These are phyloP conservation scores for Schizophyllum commune DNA, from an alignment of 1,284 basidiomycete genomes.

Conservation along the genomic window DNA sequence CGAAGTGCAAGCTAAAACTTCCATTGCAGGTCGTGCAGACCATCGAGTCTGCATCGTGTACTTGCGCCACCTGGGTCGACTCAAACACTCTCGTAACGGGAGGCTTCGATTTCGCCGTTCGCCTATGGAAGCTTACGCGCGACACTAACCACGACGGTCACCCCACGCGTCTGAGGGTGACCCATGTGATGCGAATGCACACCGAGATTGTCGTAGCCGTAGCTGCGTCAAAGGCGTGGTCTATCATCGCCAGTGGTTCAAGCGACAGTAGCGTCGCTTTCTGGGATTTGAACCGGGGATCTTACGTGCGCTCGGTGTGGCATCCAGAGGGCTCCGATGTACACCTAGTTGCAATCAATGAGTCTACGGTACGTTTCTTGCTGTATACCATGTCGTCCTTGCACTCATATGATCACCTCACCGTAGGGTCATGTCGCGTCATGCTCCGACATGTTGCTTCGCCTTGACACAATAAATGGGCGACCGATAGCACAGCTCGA, in stretches of 20 bases:
- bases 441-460: conserved; percentile 60
- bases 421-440: conserved; percentile 76
- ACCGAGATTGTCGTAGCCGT: conserved; percentile 62
- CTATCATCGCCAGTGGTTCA: conserved; percentile 77
- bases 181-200: conserved; percentile 76
- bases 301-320: conserved; percentile 72
- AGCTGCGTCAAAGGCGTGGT: conserved; percentile 76
- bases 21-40: conserved; percentile 57
- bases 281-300: conserved; percentile 86
- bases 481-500: conserved; percentile 62
- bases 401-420: conserved; percentile 2
- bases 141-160: conserved; percentile 16
- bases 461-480: conserved; percentile 79
- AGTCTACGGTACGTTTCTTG: conserved; percentile 61
- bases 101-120: conserved; percentile 67
- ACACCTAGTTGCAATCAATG: conserved; percentile 71
- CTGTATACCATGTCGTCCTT: not conserved
- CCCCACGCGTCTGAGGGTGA: conserved; percentile 33
- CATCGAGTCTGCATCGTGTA: conserved; percentile 65
- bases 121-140: conserved; percentile 64
- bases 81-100: conserved; percentile 68
- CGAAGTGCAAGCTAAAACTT: not conserved
- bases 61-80: conserved; percentile 74
- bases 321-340: conserved; percentile 53
- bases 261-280: conserved; percentile 79